Conservation (phyloP, 805 yeast genomes). For the Candida xyloterini region DNA sequence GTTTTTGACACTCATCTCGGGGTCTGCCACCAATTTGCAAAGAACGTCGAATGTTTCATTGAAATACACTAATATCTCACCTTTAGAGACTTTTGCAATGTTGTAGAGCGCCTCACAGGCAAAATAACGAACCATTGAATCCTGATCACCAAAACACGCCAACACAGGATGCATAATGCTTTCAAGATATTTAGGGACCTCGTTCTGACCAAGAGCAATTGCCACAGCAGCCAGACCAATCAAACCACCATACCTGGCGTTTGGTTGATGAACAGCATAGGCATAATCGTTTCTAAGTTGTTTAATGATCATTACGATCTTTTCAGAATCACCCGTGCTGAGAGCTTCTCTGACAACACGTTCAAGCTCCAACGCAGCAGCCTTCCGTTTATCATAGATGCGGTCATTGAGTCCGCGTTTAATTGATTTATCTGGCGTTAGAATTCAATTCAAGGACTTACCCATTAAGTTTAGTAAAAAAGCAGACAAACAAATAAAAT, state of each 20-base stretch:
- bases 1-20: constrained; percentile 86
- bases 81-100: constrained; percentile 94
- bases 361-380: constrained; percentile 77
- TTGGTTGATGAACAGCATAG: constrained; percentile 78
- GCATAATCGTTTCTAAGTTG: constrained; percentile 77
- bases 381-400: constrained; percentile 72
- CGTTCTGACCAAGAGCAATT: constrained; percentile 82
- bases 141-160: constrained; percentile 95
- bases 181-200: constrained; percentile 78
- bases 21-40: constrained; percentile 84
- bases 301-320: constrained; percentile 60
- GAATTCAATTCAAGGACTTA: constrained; percentile 4
- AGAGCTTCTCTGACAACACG: constrained; percentile 68
- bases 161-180: constrained; percentile 89
- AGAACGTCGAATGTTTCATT: constrained; percentile 93
- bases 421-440: constrained; percentile 52
- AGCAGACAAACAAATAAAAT: neutral
- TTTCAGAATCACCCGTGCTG: constrained; percentile 56
- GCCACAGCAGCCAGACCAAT: constrained; percentile 96
- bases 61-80: constrained; percentile 86
- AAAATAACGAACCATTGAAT: constrained; percentile 93
- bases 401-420: constrained; percentile 69
- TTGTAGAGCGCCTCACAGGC: constrained; percentile 96
- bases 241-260: constrained; percentile 91
- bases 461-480: constrained; percentile 9